Base-by-base conservation (phyloP, 352 stramenopile species). In the Blastocystis sp. region DNA sequence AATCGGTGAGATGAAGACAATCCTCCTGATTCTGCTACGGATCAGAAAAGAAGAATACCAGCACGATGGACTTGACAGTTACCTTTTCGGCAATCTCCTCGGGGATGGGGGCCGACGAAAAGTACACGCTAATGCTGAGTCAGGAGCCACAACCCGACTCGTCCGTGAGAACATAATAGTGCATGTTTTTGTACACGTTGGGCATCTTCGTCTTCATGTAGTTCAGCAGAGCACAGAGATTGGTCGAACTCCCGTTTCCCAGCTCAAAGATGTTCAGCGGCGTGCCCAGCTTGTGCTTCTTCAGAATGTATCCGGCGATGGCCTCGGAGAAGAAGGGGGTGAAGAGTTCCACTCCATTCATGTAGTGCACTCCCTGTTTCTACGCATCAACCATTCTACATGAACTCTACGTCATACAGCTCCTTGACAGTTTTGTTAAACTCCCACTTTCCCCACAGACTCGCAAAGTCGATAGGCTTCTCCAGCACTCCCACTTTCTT, bases 151-250 rank as follows among this genome's bases (percentile, higher is more conserved):
- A 28, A 0, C 19, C 5, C 7, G 4, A 65, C 23, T 79, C 69
- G 56, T 79, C 69, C n/a, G 69, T 79, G 7, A 79, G 69, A 0
- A 64, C 21, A 2, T 79, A 79, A 43, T 79, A 79, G 2, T 64
- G n/a, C 43, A 79, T 62, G 43, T 62, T 79, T 2, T 79, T 79
- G 56, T 79, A 79, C 69, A 79, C 69, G 43, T 79, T 79, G 69
- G 69, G 69, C 19, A 79, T 2, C n/a, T 79, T 79, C 43, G 48
- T 48, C 69, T 79, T 79, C 43, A 64, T 64, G 45, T 79, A 79
- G 23, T 17, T 41, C 45, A 79, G 19, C 14, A 79, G 40, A 2
- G 43, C 45, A 10, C 28, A 45, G 21, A 79, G 19, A 64, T 79
- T 21, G 19, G 69, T 79, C 10, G 21, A 62, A 34, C 69, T 79